Evolutionary conservation across 2,329 filamentous ascomycete species (phyloP).

Genomic region (Beauveria scarabaeidicola): DNA sequence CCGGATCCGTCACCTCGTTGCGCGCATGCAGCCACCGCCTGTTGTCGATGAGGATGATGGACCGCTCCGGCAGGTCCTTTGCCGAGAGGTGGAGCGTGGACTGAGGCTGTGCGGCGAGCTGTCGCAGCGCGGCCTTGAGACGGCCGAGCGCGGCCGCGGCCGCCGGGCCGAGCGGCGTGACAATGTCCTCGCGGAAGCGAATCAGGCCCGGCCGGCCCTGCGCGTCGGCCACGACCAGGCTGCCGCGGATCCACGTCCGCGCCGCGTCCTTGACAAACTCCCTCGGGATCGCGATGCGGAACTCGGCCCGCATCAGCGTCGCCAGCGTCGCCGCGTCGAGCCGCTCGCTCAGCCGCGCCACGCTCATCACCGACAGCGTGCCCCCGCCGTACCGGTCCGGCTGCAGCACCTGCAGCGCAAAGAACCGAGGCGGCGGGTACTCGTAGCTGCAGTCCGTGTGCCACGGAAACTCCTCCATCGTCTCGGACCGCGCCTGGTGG

Average conservation of each 20-base stretch:
- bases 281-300: slow-evolving; percentile 22
- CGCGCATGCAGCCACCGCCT: slow-evolving; percentile 28
- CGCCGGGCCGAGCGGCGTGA: slow-evolving; percentile 19
- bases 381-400: slow-evolving; percentile 32
- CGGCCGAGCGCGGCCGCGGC: slow-evolving; percentile 19
- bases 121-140: slow-evolving; percentile 16
- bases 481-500: slow-evolving; percentile 32
- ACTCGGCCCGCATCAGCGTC: slow-evolving; percentile 21
- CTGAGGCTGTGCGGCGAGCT: slow-evolving; percentile 8
- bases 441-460: slow-evolving; percentile 38
- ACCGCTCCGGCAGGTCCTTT: slow-evolving; percentile 19
- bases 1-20: slow-evolving; percentile 23
- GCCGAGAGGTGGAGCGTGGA: slow-evolving; percentile 20
- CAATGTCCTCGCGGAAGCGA: slow-evolving; percentile 25
- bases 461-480: slow-evolving; percentile 34
- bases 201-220: slow-evolving; percentile 15
- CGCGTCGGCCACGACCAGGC: slow-evolving; percentile 14
- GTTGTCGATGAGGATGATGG: slow-evolving; percentile 24
- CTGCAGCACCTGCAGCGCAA: slow-evolving; percentile 34
- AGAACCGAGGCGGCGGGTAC: slow-evolving; percentile 26
- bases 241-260: slow-evolving; percentile 16
- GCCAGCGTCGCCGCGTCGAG: slow-evolving; percentile 19
- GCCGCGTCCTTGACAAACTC: slow-evolving; percentile 26
- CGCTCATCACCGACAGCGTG: slow-evolving; percentile 30
- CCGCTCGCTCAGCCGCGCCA: slow-evolving; percentile 19